phyloP scores from a whole-genome alignment of 805 yeast species.

The Ogataea populi-albae region DNA sequence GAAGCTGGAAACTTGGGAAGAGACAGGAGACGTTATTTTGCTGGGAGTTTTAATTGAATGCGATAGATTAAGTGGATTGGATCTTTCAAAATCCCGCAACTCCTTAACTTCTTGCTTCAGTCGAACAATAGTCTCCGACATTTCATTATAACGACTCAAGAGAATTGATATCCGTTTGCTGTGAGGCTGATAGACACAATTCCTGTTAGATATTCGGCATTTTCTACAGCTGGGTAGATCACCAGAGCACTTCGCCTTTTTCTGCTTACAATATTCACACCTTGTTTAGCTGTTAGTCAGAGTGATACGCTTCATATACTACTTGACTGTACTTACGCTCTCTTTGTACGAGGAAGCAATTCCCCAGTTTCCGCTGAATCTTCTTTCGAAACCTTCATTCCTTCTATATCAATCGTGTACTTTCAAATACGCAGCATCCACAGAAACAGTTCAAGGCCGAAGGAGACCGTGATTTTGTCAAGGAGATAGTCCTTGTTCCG shows the following conservation, averaged over 20 bases:
- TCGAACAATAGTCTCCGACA: slow-evolving; percentile 15
- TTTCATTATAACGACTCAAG: slow-evolving; percentile 19
- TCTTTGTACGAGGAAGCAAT: background rate
- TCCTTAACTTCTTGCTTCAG: slow-evolving; percentile 13
- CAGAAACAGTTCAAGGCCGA: no score
- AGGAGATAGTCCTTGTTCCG: no score
- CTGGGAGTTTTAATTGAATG: background rate
- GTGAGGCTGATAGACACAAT: slow-evolving; percentile 24
- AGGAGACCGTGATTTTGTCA: no score
- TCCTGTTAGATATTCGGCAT: slow-evolving; percentile 10
- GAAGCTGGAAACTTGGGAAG: background rate
- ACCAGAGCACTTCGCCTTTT: slow-evolving; percentile 27
- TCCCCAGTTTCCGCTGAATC: background rate
- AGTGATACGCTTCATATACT: background rate
- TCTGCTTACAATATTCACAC: slow-evolving; percentile 23
- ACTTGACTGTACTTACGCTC: slow-evolving; percentile 2
- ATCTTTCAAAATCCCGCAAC: background rate
- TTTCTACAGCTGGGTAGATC: slow-evolving; percentile 21
- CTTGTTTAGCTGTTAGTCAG: slow-evolving; percentile 10
- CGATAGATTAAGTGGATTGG: background rate
- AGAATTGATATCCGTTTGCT: slow-evolving; percentile 23
- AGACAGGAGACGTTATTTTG: background rate
- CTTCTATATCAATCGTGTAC: no score
- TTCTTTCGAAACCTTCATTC: background rate
- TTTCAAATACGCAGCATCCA: no score